Conservation (phyloP, 2,329 filamentous ascomycete genomes). For the Exserohilum turcica region DNA sequence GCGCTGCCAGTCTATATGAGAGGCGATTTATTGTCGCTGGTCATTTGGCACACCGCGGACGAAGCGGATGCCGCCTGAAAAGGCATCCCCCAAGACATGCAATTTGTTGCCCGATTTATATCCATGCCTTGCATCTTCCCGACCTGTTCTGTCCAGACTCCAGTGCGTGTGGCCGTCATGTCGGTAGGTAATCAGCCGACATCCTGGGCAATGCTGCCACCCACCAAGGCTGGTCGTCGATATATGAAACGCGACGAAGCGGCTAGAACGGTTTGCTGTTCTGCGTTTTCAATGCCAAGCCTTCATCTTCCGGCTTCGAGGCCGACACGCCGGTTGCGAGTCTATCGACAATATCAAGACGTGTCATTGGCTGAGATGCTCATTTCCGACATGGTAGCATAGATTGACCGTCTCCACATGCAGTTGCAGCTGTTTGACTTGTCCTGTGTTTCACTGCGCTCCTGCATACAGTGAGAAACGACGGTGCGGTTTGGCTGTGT, state of each 20-base stretch:
- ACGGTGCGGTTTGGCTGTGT: background rate
- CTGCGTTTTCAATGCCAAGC: background rate
- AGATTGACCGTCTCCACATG: constrained; percentile 11
- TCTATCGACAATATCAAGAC: background rate
- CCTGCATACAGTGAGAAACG: constrained; percentile 1
- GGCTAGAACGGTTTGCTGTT: background rate
- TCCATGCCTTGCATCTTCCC: background rate
- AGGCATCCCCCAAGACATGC: background rate
- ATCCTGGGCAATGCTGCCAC: constrained; percentile 6
- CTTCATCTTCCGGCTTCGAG: background rate
- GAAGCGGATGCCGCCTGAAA: background rate
- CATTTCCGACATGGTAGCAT: constrained; percentile 2
- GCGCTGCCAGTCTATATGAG: constrained; percentile 17
- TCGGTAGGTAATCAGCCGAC: no score
- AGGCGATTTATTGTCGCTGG: constrained; percentile 3
- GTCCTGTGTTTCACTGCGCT: constrained; percentile 10
- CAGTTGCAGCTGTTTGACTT: background rate
- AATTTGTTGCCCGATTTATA: background rate
- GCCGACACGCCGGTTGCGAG: background rate
- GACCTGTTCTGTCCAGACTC: no score
- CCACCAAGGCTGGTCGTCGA: background rate
- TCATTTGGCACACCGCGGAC: constrained; percentile 3
- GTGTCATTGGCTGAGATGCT: constrained; percentile 12
- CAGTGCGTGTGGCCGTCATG: background rate
- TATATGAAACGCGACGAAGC: constrained; percentile 19